Conservation (phyloP, 495 filamentous ascomycete species). For the Penicillium subrubescens region DNA sequence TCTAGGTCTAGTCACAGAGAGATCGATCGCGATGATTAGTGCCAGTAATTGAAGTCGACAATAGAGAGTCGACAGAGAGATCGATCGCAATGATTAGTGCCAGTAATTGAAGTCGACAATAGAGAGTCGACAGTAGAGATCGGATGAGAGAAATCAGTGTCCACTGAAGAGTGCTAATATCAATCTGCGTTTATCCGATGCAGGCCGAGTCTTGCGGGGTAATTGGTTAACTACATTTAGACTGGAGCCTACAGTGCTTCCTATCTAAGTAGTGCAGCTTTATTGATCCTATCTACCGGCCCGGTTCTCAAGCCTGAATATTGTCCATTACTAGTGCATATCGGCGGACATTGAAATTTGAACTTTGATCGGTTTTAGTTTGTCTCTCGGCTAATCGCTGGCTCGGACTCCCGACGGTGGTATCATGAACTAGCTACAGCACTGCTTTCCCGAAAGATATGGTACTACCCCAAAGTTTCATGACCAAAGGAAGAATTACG, state of each 20-base stretch:
- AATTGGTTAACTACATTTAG: too few species aligned
- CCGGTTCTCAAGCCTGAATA: not conserved
- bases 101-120: not conserved
- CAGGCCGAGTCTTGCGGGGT: not conserved
- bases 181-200: not conserved
- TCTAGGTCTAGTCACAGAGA: not conserved
- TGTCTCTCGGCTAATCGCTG: not conserved
- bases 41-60: too few species aligned
- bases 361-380: not conserved
- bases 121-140: not conserved
- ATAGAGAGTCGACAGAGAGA: too few species aligned
- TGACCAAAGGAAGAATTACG: not conserved
- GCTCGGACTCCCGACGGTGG: constrained; percentile 8
- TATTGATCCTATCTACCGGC: not conserved
- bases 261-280: not conserved
- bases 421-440: constrained; percentile 3
- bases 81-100: too few species aligned
- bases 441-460: not conserved
- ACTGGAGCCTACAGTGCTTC: not conserved
- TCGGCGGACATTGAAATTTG: not conserved
- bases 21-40: not conserved
- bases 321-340: not conserved
- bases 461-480: not conserved
- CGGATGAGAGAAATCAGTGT: not conserved
- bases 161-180: not conserved